phyloP scores from a whole-genome alignment of 306 rosid genomes.

The Casuarina cunninghamiana region DNA sequence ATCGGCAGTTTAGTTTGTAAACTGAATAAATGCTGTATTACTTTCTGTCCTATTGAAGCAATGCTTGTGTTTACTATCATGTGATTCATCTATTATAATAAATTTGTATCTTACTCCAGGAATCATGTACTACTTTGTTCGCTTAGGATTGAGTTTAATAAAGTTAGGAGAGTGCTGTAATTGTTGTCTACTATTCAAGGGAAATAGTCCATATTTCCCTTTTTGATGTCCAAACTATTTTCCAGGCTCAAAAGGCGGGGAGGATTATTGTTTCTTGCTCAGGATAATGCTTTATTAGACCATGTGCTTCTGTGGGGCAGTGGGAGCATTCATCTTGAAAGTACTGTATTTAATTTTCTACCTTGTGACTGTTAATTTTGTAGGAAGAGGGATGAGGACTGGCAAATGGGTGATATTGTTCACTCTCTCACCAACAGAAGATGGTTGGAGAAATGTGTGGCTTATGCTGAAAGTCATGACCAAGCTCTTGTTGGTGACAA shows the following conservation, averaged over 20 bases:
- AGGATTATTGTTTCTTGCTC: too few relatives aligned
- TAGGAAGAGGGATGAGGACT: constrained; percentile 78
- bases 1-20: neutral
- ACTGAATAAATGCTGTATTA: neutral
- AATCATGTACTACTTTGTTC: neutral
- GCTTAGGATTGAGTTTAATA: neutral
- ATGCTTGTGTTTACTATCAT: constrained; percentile 15
- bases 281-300: too few relatives aligned
- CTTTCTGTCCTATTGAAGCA: neutral
- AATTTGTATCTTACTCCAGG: neutral
- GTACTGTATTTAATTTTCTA: neutral
- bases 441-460: constrained; percentile 90
- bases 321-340: neutral
- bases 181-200: neutral
- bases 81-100: constrained; percentile 7
- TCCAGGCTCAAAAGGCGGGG: neutral
- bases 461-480: constrained; percentile 99
- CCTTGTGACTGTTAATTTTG: constrained; percentile 12
- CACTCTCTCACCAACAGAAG: constrained; percentile 87
- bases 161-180: neutral
- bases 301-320: neutral
- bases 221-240: too few relatives aligned
- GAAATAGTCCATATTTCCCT: too few relatives aligned
- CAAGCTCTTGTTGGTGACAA: constrained; percentile 99
- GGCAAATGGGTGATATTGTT: constrained; percentile 83